phyloP scores from a whole-genome alignment of 1,139 yeast genomes.

The Suhomyces coccinellae region DNA sequence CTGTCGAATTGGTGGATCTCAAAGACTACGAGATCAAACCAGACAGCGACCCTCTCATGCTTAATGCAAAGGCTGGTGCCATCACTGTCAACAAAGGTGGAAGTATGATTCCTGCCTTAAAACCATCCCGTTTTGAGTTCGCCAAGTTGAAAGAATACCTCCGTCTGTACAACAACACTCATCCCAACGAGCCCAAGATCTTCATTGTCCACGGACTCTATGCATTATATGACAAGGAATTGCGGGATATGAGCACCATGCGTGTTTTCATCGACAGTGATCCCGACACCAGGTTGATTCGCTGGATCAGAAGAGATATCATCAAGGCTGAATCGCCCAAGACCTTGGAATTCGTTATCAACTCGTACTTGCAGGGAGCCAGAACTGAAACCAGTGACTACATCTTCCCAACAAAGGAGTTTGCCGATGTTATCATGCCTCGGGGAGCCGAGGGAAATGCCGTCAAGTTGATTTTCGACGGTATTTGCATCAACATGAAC shows the following conservation, averaged over 20 bases:
- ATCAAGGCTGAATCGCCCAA: constrained; percentile 14
- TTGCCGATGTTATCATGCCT: constrained; percentile 82
- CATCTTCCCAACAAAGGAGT: constrained; percentile 73
- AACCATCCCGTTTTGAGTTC: constrained; percentile 46
- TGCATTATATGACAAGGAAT: constrained; percentile 64
- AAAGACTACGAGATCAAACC: constrained; percentile 23
- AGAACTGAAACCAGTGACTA: constrained; percentile 76
- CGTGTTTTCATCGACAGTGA: constrained; percentile 84
- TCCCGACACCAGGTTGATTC: constrained; percentile 76
- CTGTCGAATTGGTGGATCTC: constrained; percentile 34
- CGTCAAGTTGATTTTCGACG: constrained; percentile 71
- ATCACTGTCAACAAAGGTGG: constrained; percentile 27
- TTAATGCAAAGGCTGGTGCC: constrained; percentile 25
- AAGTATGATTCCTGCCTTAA: constrained; percentile 24
- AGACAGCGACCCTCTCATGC: background rate
- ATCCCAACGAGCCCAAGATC: constrained; percentile 32
- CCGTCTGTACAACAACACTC: constrained; percentile 12
- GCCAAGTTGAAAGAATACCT: constrained; percentile 23
- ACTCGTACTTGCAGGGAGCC: constrained; percentile 62
- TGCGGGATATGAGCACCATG: constrained; percentile 61
- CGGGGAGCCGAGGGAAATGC: constrained; percentile 68
- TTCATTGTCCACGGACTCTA: constrained; percentile 76
- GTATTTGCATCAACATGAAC: constrained; percentile 50
- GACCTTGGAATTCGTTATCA: constrained; percentile 52
- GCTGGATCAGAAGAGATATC: constrained; percentile 63